These are phyloP conservation scores for Solanum etuberosum DNA, from an alignment of 257 asterid species.

Conservation along the genomic window DNA sequence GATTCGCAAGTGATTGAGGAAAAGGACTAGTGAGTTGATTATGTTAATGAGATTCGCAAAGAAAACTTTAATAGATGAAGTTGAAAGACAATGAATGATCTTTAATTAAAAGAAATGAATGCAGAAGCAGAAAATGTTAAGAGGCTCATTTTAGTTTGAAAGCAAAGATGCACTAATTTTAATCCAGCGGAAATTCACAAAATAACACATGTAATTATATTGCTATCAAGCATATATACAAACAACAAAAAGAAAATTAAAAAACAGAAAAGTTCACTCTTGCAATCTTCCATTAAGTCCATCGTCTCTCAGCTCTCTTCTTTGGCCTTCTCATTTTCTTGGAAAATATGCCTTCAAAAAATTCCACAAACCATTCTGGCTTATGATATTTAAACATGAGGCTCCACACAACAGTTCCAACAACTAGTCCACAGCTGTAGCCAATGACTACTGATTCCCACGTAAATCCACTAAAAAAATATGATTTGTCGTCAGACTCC, in stretches of 20 bases:
- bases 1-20: no score
- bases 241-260: not conserved
- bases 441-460: not conserved
- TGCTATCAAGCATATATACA: not conserved
- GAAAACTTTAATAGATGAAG: no score
- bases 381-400: not conserved
- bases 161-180: no score
- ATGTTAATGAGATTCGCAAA: no score
- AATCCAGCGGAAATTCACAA: no score
- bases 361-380: not conserved
- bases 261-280: not conserved
- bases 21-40: no score
- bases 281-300: not conserved
- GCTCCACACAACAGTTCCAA: not conserved
- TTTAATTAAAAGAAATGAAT: no score
- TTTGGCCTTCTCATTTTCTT: not conserved
- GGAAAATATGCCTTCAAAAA: not conserved
- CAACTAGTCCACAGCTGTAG: not conserved
- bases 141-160: no score
- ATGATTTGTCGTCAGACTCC: not conserved
- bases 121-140: no score
- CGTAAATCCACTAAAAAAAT: not conserved
- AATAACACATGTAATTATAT: not conserved
- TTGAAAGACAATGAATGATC: no score
- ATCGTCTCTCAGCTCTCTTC: not conserved